phyloP scores from a whole-genome alignment of 2,329 filamentous ascomycete genomes.

The Arthrobotrys conoides region DNA sequence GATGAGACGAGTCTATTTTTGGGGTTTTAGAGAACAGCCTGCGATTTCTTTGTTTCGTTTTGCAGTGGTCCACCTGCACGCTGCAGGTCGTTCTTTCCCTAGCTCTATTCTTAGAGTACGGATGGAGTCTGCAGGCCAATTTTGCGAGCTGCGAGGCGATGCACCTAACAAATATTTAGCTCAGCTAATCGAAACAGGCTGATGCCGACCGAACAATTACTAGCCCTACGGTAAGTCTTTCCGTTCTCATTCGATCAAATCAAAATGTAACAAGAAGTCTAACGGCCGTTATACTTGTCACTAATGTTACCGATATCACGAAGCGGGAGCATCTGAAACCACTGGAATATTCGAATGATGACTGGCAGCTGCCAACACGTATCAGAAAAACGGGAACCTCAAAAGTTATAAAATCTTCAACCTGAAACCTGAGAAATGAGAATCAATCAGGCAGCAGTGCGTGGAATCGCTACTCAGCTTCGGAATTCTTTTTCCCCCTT shows the following conservation, averaged over 20 bases:
- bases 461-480: constrained; percentile 24
- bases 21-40: constrained; percentile 24
- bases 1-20: constrained; percentile 26
- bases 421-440: constrained; percentile 61
- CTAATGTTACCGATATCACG: constrained; percentile 6
- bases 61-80: neutral
- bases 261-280: constrained; percentile 5
- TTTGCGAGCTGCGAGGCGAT: constrained; percentile 31
- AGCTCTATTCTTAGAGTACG: constrained; percentile 41
- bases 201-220: constrained; percentile 9
- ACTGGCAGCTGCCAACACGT: constrained; percentile 23
- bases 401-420: constrained; percentile 35
- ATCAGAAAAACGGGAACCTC: constrained; percentile 48
- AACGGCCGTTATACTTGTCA: constrained; percentile 27
- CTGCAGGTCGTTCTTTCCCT: neutral
- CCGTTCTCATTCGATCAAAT: constrained; percentile 3
- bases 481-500: constrained; percentile 1
- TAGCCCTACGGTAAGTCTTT: constrained; percentile 8
- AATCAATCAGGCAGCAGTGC: constrained; percentile 52
- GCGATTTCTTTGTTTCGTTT: constrained; percentile 19
- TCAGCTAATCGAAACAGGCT: constrained; percentile 1
- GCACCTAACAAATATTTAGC: constrained; percentile 15
- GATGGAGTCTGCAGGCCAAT: neutral
- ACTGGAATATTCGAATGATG: constrained; percentile 3
- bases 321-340: constrained; percentile 35